These are phyloP conservation scores for Astragalus glycyphyllos DNA, from an alignment of 306 rosid species.

Conservation along the genomic window DNA sequence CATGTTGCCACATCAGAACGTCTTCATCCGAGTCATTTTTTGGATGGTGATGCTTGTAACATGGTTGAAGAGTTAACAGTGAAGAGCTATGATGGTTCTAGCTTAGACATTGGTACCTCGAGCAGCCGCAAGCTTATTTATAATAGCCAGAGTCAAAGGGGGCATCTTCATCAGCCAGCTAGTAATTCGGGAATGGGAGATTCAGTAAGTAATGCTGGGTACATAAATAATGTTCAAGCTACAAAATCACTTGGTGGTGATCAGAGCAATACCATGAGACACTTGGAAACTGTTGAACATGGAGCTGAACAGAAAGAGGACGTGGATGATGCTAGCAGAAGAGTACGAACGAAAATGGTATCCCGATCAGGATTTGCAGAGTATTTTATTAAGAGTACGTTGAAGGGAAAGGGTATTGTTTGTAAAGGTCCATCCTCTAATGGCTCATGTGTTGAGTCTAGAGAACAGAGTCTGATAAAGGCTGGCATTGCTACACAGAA, in stretches of 20 bases:
- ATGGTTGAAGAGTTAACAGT: slow-evolving; percentile 30
- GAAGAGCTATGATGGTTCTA: slow-evolving; percentile 54
- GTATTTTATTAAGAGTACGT: slow-evolving; percentile 62
- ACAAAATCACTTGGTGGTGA: slow-evolving; percentile 44
- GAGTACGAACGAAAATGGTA: slow-evolving; percentile 64
- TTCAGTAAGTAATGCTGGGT: slow-evolving; percentile 39
- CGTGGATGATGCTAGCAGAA: slow-evolving; percentile 43
- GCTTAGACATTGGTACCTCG: slow-evolving; percentile 60
- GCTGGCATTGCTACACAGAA: slow-evolving; percentile 44
- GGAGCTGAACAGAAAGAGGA: slow-evolving; percentile 51
- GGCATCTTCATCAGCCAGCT: slow-evolving; percentile 55
- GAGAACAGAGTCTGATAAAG: slow-evolving; percentile 53
- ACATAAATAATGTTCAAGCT: slow-evolving; percentile 52
- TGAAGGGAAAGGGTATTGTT: slow-evolving; percentile 77
- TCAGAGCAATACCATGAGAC: slow-evolving; percentile 50
- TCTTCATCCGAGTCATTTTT: slow-evolving; percentile 37
- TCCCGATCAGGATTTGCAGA: slow-evolving; percentile 77
- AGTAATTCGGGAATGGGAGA: slow-evolving; percentile 63
- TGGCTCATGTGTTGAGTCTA: slow-evolving; percentile 44
- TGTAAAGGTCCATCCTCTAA: slow-evolving; percentile 53
- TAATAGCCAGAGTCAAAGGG: slow-evolving; percentile 57
- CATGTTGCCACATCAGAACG: slow-evolving; percentile 43
- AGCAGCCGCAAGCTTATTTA: slow-evolving; percentile 50
- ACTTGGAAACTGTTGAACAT: slow-evolving; percentile 43
- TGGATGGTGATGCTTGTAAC: slow-evolving; percentile 51